phyloP scores from a whole-genome alignment of 495 filamentous ascomycete species.

The Xylaria longipes region DNA sequence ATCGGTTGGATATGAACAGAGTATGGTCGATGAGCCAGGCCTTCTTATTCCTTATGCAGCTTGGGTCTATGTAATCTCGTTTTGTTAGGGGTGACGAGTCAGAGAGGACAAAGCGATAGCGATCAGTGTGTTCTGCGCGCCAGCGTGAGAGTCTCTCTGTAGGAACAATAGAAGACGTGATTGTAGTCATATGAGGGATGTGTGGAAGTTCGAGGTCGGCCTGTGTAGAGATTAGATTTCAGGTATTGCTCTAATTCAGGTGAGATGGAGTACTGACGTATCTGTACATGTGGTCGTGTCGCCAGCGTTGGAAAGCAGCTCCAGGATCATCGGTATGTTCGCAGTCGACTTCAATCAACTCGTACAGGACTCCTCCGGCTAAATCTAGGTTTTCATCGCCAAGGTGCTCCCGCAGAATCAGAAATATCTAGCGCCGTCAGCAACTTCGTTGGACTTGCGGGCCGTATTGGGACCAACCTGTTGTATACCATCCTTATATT shows the following conservation, averaged over 20 bases:
- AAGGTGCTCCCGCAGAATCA: constrained; percentile 42
- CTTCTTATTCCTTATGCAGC: constrained; percentile 40
- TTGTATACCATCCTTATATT: constrained; percentile 44
- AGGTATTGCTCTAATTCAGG: background rate
- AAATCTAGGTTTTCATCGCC: constrained; percentile 44
- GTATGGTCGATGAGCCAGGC: constrained; percentile 45
- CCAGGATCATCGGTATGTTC: constrained; percentile 44
- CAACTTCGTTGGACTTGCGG: background rate
- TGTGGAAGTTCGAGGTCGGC: constrained; percentile 43
- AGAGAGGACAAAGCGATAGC: constrained; percentile 41
- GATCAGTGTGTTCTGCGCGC: constrained; percentile 34
- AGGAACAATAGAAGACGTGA: constrained; percentile 41
- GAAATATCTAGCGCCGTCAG: constrained; percentile 38
- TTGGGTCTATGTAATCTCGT: constrained; percentile 30
- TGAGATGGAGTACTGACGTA: constrained; percentile 31
- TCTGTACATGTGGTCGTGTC: constrained; percentile 43
- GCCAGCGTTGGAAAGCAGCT: constrained; percentile 43
- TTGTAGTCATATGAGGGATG: constrained; percentile 45
- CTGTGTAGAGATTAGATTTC: constrained; percentile 31
- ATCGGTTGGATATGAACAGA: constrained; percentile 37
- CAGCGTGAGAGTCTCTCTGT: constrained; percentile 37
- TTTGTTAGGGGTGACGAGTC: constrained; percentile 34
- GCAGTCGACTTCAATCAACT: constrained; percentile 43
- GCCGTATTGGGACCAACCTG: constrained; percentile 29
- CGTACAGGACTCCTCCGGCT: constrained; percentile 44